Percentiles rank a stretch among this genome's conserved stretches.
These are phyloP conservation scores for Sarocladium oryzae DNA, from an alignment of 2,329 filamentous ascomycete species.

Conservation along the genomic window DNA sequence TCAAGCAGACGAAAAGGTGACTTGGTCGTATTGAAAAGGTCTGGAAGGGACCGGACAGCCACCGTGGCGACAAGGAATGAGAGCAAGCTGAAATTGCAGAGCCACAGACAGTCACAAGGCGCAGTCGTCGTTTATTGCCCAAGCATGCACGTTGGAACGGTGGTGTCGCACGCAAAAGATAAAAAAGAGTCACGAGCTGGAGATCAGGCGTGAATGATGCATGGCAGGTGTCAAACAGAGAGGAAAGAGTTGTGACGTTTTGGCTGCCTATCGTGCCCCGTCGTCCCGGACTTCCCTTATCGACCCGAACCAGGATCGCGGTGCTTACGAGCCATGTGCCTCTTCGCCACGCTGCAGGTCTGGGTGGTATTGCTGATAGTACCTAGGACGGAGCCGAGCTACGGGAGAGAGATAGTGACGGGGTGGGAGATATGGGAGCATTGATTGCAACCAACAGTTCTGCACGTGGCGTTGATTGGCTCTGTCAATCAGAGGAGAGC, in stretches of 20 bases:
- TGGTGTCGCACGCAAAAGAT: too few relatives aligned
- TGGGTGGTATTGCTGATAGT: neutral
- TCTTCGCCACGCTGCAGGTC: neutral
- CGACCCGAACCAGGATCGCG: slow-evolving; percentile 4
- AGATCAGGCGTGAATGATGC: neutral
- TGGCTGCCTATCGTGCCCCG: neutral
- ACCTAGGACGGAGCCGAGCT: too few relatives aligned
- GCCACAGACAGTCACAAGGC: neutral
- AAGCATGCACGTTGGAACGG: too few relatives aligned
- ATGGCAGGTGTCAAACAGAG: neutral
- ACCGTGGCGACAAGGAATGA: neutral
- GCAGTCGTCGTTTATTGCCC: too few relatives aligned
- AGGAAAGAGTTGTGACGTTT: neutral
- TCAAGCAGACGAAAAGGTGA: too few relatives aligned
- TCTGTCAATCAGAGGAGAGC: neutral
- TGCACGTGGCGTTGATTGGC: neutral
- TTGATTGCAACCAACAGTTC: neutral
- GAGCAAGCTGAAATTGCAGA: neutral
- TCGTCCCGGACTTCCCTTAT: neutral
- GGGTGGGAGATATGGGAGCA: too few relatives aligned
- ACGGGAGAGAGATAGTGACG: too few relatives aligned
- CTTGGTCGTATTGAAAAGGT: neutral
- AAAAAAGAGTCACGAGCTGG: too few relatives aligned
- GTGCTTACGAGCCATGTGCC: neutral
- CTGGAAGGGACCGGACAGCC: neutral